A percentile compares a stretch with the other conserved stretches of the same genome.
These are phyloP conservation scores for Quercus mongolica DNA, from an alignment of 306 rosid genomes.

Conservation along the genomic window DNA sequence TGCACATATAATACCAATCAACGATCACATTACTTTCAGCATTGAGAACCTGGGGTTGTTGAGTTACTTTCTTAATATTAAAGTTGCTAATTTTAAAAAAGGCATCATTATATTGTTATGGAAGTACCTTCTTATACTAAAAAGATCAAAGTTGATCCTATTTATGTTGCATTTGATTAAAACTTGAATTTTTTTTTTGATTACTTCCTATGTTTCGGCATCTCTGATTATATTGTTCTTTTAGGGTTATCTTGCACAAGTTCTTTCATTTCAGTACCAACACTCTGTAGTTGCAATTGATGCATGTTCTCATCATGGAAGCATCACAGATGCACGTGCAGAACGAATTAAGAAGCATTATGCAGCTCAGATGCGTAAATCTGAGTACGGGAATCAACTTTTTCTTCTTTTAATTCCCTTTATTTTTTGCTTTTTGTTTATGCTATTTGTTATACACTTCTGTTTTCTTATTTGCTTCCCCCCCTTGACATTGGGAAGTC, in stretches of 20 bases:
- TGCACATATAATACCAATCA: background rate
- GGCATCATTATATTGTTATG: no score
- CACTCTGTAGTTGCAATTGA: conserved; percentile 83
- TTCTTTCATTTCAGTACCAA: conserved; percentile 76
- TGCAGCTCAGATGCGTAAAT: conserved; percentile 65
- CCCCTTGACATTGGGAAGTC: background rate
- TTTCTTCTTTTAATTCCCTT: background rate
- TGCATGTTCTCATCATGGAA: conserved; percentile 91
- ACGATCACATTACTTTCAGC: background rate
- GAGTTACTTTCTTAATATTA: background rate
- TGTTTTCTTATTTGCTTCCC: background rate
- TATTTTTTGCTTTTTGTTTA: background rate
- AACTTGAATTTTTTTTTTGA: conserved; percentile 1
- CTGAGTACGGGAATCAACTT: conserved; percentile 40
- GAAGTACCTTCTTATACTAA: no score
- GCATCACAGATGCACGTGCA: conserved; percentile 70
- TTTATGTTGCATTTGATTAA: background rate
- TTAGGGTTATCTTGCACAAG: conserved; percentile 96
- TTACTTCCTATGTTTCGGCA: background rate
- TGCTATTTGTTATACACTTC: background rate
- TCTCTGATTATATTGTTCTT: conserved; percentile 13
- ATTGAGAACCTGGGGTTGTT: no score
- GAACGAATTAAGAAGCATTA: conserved; percentile 67
- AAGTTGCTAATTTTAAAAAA: background rate
- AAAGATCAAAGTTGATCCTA: background rate